Evolutionary conservation across 176 grass and related monocot species (phyloP), one percentile per base, ranked within the genome.

Genomic region (Triticum aestivum): DNA sequence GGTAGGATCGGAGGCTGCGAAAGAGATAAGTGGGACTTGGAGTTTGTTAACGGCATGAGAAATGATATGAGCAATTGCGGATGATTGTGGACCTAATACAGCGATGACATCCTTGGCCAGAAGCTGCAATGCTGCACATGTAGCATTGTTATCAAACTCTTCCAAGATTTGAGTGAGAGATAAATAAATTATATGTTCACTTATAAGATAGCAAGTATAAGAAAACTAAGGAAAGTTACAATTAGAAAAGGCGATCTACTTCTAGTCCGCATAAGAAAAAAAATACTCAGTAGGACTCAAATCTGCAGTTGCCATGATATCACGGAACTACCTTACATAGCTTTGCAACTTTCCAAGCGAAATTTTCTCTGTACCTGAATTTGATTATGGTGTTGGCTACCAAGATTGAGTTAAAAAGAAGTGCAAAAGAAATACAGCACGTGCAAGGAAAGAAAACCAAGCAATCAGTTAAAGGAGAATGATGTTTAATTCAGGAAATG

Each of bases 21-120:
- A 97, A n/a, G 89, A 94, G 41, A 97, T 66, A 45, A 91, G 89
- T 11, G 92, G 91, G 42, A 97, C 82, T 70, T 90, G 94, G 63
- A 97, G 87, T 84, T 91, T 85, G 39, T 90, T 90, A 82, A 79
- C 87, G 62, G 83, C 87, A 83, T 96, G 91, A 20, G 89, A 96
- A 84, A 96, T 90, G 65, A 95, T 88, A 91, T 95, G 93, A 77
- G 88, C 90, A 89, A 92, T 90, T 23, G 70, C 81, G 2, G 93
- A 95, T 32, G 93, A 95, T 69, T 95, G 93, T 73, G 93, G 93
- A 70, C 93, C 93, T 91, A 95, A 68, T 47, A 95, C 79, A 20
- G 86, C 66, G 8, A 90, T 56, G 24, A 92, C 80, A 29, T 90
- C 86, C 80, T 90, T 92, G 41, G 89, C 88, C 2, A 95, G 81